Evolutionary conservation across 1,284 basidiomycete species (phyloP), one percentile per base, ranked within the genome.

Genomic region (Rhodotorula mucilaginosa): DNA sequence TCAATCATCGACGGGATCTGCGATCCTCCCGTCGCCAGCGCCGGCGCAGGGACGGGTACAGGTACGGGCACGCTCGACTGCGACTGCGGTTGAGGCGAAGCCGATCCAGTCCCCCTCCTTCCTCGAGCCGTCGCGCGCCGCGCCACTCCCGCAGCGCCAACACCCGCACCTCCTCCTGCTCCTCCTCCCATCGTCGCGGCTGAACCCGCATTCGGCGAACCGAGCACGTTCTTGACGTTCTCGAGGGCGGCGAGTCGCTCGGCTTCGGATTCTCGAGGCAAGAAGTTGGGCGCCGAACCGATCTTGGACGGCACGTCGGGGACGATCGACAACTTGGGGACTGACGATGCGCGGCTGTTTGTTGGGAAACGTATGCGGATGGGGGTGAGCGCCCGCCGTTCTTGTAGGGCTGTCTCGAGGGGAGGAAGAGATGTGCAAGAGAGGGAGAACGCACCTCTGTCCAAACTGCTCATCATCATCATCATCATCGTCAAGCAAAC

Each of bases 231-330:
- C 73, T 85, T 83, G 80, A 86, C 82, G 60, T 81, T 81, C 46
- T 81, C 80, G 29, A 85, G 78, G 0, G 85, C 85, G 1, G 83
- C 84, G 61, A 82, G 79, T 21, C 84, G 81, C 57, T 82, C 82
- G 48, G 80, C 80, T 19, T 84, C 82, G 58, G 79, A 79, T 72
- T 85, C 84, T 48, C 65, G 67, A 5, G 58, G 19, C 23, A 65
- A 6, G 34, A 34, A 34, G 31, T 34, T 34, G 31, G 31, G 31
- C 31, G 31, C 31, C 31, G 64, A 39, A n/a, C n/a, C 44, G 4
- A 58, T 13, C 10, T 44, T 46, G 18, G 59, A 19, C 10, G 60
- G 58, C 10, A 47, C 34, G 10, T 51, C 51, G 12, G 61, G 65
- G 5, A 59, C 62, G 52, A 60, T 56, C 18, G 58, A 31, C 18